Evolutionary conservation across 169 alveolate genomes (phyloP).

Genomic region (Plasmodium malariae): DNA sequence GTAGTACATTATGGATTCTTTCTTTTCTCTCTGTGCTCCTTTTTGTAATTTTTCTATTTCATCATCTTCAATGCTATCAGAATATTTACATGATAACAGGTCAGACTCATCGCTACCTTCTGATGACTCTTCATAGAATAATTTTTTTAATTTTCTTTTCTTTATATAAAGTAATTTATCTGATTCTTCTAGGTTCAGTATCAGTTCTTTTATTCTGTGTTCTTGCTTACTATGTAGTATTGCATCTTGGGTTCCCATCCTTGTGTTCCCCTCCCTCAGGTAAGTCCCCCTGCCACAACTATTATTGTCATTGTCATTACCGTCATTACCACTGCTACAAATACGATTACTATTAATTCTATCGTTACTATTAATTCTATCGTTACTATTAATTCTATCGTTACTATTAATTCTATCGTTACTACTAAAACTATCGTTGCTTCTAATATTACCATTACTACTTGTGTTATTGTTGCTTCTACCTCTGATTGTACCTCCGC

Average conservation of each 20-base stretch:
- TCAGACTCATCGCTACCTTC: neutral
- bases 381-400: neutral
- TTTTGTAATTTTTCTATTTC: neutral
- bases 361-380: neutral
- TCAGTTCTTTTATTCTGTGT: neutral
- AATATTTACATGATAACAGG: neutral
- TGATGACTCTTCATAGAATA: neutral
- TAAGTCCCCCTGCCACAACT: neutral
- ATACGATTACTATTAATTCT: neutral
- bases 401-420: neutral
- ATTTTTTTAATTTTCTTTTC: conserved; percentile 6
- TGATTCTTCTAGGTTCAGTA: neutral
- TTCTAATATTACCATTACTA: neutral
- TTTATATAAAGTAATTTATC: conserved; percentile 24
- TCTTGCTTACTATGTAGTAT: neutral
- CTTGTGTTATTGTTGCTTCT: neutral
- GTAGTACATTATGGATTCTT: conserved; percentile 1
- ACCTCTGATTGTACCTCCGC: neutral
- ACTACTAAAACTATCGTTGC: too few relatives aligned
- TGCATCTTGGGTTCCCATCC: too few relatives aligned
- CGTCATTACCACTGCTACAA: neutral
- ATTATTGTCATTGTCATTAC: neutral
- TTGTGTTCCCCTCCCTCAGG: too few relatives aligned
- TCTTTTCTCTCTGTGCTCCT: neutral
- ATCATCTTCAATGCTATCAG: conserved; percentile 6